These are phyloP conservation scores for Boletus vermiculosoides DNA, from an alignment of 768 basidiomycete genomes.

Conservation along the genomic window DNA sequence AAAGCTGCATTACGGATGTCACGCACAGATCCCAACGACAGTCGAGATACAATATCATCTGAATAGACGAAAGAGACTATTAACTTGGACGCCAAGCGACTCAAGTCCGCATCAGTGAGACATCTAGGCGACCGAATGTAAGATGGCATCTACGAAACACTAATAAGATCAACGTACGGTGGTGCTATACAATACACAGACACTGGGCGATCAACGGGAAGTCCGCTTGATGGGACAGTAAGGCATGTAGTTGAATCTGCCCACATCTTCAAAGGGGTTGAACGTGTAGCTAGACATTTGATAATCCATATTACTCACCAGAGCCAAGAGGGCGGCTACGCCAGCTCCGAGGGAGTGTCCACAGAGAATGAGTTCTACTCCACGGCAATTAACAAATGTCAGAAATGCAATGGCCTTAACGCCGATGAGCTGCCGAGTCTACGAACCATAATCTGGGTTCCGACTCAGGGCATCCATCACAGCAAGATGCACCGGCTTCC, in stretches of 20 bases:
- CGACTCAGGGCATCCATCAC: constrained; percentile 65
- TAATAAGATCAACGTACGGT: constrained; percentile 49
- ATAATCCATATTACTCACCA: constrained; percentile 44
- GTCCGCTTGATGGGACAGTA: constrained; percentile 63
- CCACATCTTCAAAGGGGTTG: constrained; percentile 62
- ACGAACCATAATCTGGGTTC: constrained; percentile 73
- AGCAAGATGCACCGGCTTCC: constrained; percentile 75
- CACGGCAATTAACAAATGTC: not conserved
- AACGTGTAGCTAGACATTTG: not conserved
- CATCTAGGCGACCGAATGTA: constrained; percentile 41
- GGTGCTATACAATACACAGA: constrained; percentile 80
- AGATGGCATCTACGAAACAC: not conserved
- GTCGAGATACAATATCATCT: constrained; percentile 74
- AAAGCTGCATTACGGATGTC: constrained; percentile 72
- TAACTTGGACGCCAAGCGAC: constrained; percentile 57
- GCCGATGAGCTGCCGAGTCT: not conserved
- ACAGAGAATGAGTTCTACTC: constrained; percentile 66
- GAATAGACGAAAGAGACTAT: constrained; percentile 81
- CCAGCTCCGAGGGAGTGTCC: constrained; percentile 87
- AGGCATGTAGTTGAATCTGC: constrained; percentile 77
- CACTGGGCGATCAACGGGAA: constrained; percentile 64
- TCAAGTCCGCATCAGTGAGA: constrained; percentile 58
- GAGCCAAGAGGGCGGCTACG: constrained; percentile 69
- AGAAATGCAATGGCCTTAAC: not conserved
- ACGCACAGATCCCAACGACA: constrained; percentile 74